Conservation (phyloP, 495 filamentous ascomycete genomes). For the Tuber melanosporum region DNA sequence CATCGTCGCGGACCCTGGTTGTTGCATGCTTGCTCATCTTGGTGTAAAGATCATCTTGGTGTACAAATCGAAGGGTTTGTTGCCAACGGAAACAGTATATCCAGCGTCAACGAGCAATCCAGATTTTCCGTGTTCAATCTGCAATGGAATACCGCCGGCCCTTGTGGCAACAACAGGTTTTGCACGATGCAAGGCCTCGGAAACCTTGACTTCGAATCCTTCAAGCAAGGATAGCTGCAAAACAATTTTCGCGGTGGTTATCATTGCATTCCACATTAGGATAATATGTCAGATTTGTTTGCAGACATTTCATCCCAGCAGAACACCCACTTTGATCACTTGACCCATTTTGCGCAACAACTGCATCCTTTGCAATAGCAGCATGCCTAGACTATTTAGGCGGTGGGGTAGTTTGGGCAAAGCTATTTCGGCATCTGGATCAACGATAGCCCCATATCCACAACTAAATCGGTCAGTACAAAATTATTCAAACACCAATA, state of each 20-base stretch:
- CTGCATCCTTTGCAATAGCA: constrained; percentile 54
- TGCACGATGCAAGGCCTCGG: constrained; percentile 77
- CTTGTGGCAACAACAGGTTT: constrained; percentile 72
- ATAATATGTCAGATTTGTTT: neutral
- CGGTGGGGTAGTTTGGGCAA: constrained; percentile 60
- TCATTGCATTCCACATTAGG: constrained; percentile 64
- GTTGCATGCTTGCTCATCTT: constrained; percentile 61
- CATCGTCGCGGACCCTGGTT: constrained; percentile 68
- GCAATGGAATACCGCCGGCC: constrained; percentile 75
- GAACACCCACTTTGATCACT: constrained; percentile 55
- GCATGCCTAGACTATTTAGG: constrained; percentile 53
- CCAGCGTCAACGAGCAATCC: constrained; percentile 71
- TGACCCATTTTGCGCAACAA: constrained; percentile 68
- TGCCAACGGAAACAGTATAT: constrained; percentile 67
- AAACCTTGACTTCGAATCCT: constrained; percentile 87
- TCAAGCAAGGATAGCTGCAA: constrained; percentile 80
- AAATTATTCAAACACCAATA: neutral
- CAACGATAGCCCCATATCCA: constrained; percentile 78
- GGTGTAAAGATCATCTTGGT: constrained; percentile 58
- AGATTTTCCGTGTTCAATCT: constrained; percentile 65
- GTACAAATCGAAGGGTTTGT: constrained; percentile 62
- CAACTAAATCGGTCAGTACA: constrained; percentile 41
- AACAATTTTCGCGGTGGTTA: constrained; percentile 65
- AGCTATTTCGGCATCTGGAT: constrained; percentile 71
- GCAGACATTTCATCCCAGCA: neutral